phyloP scores from a whole-genome alignment of 257 asterid genomes.

The Thymus mandschuricus region DNA sequence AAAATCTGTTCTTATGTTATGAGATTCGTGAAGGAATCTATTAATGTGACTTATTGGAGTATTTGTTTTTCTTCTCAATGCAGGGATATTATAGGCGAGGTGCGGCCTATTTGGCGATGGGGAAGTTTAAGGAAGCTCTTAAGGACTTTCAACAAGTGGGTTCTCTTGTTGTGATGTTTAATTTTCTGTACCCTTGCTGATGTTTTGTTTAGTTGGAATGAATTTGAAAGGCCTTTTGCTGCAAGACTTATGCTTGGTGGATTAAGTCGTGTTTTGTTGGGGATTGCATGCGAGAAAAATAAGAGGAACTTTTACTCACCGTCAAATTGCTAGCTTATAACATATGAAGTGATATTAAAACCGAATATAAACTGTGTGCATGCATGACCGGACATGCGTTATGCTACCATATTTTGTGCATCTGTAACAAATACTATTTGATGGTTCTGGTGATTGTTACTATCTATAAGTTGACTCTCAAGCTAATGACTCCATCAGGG shows the following conservation, averaged over 20 bases:
- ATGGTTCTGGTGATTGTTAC: background rate
- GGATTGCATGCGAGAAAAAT: background rate
- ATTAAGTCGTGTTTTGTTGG: background rate
- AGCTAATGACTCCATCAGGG: background rate
- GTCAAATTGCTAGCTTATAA: conserved; percentile 1
- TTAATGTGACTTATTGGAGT: conserved; percentile 21
- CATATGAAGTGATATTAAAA: background rate
- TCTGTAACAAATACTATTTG: background rate
- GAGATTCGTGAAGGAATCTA: conserved; percentile 25
- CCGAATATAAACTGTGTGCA: background rate
- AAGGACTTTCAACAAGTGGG: conserved; percentile 91
- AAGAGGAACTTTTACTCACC: conserved; percentile 21
- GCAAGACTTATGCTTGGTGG: conserved; percentile 24
- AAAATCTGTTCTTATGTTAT: background rate
- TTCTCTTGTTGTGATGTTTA: conserved; percentile 21
- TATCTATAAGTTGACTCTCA: background rate
- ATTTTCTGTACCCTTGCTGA: conserved; percentile 23
- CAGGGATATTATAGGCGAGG: conserved; percentile 98
- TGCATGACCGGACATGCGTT: background rate
- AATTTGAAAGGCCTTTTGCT: background rate
- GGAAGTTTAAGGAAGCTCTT: conserved; percentile 91
- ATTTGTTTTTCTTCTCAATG: conserved; percentile 20
- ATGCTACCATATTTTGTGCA: background rate
- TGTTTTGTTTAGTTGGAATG: conserved; percentile 16
- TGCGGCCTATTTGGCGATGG: conserved; percentile 94